Evolutionary conservation across 257 asterid species (phyloP).

Genomic region (Ilex asprella): DNA sequence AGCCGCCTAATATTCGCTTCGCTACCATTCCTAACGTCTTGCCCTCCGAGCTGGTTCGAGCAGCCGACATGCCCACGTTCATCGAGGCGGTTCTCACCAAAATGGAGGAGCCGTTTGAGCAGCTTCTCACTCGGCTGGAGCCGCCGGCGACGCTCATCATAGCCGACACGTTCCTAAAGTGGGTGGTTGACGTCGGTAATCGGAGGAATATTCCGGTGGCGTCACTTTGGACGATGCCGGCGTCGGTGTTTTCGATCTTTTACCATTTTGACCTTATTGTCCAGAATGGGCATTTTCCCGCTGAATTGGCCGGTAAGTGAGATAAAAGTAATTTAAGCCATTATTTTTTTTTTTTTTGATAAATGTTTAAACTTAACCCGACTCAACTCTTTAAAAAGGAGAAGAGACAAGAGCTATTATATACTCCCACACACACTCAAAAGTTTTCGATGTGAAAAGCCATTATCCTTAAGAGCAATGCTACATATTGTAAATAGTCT

Average conservation of each 20-base stretch:
- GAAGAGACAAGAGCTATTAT: too few species aligned
- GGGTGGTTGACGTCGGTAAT: conserved; percentile 26
- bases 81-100: conserved; percentile 45
- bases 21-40: conserved; percentile 47
- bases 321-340: neutral
- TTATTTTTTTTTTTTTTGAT: too few species aligned
- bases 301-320: conserved; percentile 38
- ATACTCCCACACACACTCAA: too few species aligned
- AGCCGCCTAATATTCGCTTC: conserved; percentile 32
- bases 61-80: conserved; percentile 14
- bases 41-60: conserved; percentile 30
- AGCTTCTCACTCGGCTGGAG: conserved; percentile 26
- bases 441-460: too few species aligned
- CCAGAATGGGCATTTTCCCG: conserved; percentile 36
- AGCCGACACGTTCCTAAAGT: conserved; percentile 28
- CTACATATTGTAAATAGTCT: too few species aligned
- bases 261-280: conserved; percentile 37
- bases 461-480: too few species aligned
- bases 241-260: conserved; percentile 31
- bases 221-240: conserved; percentile 42
- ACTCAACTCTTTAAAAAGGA: too few species aligned
- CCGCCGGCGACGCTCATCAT: conserved; percentile 32
- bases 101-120: conserved; percentile 57
- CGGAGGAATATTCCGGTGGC: conserved; percentile 53
- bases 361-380: too few species aligned